phyloP scores from a whole-genome alignment of 1,284 basidiomycete species.

The Apiotrichum brassicae region DNA sequence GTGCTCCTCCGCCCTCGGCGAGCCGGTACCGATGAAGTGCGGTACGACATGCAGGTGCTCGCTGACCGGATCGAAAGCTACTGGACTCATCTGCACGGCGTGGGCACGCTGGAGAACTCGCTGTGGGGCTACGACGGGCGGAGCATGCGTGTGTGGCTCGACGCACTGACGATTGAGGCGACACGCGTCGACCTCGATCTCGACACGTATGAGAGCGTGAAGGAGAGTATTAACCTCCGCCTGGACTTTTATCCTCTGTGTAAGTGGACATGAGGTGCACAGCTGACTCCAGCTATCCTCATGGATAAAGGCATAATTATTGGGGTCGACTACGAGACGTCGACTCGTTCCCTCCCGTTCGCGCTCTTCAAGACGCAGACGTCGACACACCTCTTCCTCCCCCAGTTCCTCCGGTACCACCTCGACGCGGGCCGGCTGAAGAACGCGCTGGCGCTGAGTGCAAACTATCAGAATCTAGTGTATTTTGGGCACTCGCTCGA shows the following conservation, averaged over 20 bases:
- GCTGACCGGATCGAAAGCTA: constrained; percentile 95
- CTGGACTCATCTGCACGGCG: constrained; percentile 93
- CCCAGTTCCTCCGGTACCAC: constrained; percentile 81
- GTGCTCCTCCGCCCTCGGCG: constrained; percentile 78
- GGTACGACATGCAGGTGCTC: constrained; percentile 96
- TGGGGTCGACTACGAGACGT: constrained; percentile 84
- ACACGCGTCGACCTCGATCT: constrained; percentile 46
- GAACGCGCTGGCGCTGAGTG: constrained; percentile 79
- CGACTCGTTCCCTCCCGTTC: constrained; percentile 73
- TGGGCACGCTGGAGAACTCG: constrained; percentile 88
- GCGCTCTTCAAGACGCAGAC: constrained; percentile 88
- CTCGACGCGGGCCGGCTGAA: constrained; percentile 63
- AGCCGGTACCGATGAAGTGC: constrained; percentile 70
- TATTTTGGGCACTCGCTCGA: constrained; percentile 94
- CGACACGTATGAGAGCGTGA: constrained; percentile 60
- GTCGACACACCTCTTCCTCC: constrained; percentile 90
- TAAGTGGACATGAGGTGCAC: constrained; percentile 35
- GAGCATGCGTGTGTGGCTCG: constrained; percentile 86
- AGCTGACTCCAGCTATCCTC: constrained; percentile 62
- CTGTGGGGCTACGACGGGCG: constrained; percentile 95
- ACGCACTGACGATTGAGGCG: constrained; percentile 82
- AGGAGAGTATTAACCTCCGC: constrained; percentile 84
- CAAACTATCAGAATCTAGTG: constrained; percentile 77
- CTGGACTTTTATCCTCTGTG: constrained; percentile 94
- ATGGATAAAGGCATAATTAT: constrained; percentile 99